Base-by-base conservation (phyloP, 1,284 basidiomycete species). In the Ganoderma sinense region DNA sequence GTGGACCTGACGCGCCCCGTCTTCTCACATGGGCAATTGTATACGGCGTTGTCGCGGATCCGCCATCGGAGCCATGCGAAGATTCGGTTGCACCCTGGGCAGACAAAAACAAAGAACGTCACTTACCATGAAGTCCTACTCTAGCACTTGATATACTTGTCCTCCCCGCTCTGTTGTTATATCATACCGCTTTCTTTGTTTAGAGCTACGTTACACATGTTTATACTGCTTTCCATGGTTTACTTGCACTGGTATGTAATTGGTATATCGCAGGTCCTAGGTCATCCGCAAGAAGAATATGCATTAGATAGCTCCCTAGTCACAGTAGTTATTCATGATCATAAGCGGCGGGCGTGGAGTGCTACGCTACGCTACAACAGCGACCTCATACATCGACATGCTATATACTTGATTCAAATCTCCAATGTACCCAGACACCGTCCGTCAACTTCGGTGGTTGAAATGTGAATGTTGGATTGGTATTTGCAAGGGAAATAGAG, bases 21-120 rank as follows among this genome's bases (percentile, higher is more conserved):
- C 2, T 85, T 85, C 72, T 79, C 80, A 16, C 84, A 85, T 75
- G 84, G 84, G 1, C 84, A 85, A 68, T 75, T 85, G 6, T 85
- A 85, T 66, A 84, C 83, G 0, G 83, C 82, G 1, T 69, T 84
- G 10, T 84, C 84, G 14, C 75, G 82, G 7, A 80, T 84, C 40
- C 69, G 80, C 45, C 74, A 77, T 60, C 73, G 81, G 2, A 69
- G 67, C 20, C 73, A 82, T 73, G 78, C 78, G 18, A 68, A 61
- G 60, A 73, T 79, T 2, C 73, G 76, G 3, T 53, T 79, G 23
- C 73, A 51, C 7, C 69, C 64, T 1, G 67, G 71, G 16, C 72
- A 75, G 53, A 67, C 26, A 40, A 72, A 51, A 16, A 79, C 77
- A 23, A 72, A 43, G 55, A 79, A 79, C 63, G 75, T 79, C 18